Evolutionary conservation across 192 early-diverging fungal species (phyloP), one percentile per base, ranked within the genome.

Genomic region (Obelidium mucronatum): DNA sequence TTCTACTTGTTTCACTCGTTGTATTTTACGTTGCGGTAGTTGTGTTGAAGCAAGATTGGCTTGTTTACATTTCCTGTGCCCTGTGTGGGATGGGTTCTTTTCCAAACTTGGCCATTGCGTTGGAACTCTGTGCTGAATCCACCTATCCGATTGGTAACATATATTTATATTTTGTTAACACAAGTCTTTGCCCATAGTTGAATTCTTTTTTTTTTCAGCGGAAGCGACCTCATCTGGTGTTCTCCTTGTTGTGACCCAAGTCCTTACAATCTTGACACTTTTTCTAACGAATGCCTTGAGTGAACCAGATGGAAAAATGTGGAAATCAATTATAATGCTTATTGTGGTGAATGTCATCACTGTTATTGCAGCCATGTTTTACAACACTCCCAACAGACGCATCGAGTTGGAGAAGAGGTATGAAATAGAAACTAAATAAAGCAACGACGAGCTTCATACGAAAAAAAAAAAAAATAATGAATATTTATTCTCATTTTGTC

Each of bases 61-160:
- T 40, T 15, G 24, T 79, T 40, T 71, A 56, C 68, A 36, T 74
- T 26, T 68, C 52, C 1, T 60, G 55, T 6, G 65, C 42, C 5
- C 11, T 81, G 19, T 36, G 48, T 55, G 80, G 76, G 1, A 51
- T 79, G 4, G 80, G 80, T 19, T 76, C 71, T 17, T 59, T 81
- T 11, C 80, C 80, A 4, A 31, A 67, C 31, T 33, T 81, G 40
- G 31, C 63, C 22, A 40, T 81, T 35, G 51, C 75, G 2, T 13
- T 79, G 22, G 80, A 81, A 56, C 42, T 81, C 13, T 69, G 76
- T 1, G 80, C 67, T 13, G 80, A 81, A 53, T 62, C 42, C 51
- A 69, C 80, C 2, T 81, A 62, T 65, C 80, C 80, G 1, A 54
- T 80, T 39, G 74, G 69, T 71, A 58, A 28, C 19, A 24, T 53